These are phyloP conservation scores for Neonectria neomacrospora DNA, from an alignment of 2,329 filamentous ascomycete genomes.

Conservation along the genomic window DNA sequence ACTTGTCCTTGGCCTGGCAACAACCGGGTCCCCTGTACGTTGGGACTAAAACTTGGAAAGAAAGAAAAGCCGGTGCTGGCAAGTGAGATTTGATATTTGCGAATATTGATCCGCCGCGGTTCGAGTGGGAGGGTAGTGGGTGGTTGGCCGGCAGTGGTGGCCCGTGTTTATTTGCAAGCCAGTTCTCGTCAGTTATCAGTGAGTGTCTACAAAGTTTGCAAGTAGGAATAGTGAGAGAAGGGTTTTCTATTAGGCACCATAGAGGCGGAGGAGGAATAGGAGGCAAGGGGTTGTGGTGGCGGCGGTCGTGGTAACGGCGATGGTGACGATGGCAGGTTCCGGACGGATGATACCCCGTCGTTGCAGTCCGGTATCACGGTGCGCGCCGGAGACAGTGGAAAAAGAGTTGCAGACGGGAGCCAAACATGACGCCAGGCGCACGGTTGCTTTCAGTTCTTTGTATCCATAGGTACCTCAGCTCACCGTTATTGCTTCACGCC, in stretches of 20 bases:
- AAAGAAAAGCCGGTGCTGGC: slow-evolving; percentile 28
- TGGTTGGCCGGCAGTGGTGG: too few species aligned
- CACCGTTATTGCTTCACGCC: not conserved
- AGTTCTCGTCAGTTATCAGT: not conserved
- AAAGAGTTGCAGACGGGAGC: slow-evolving; percentile 3
- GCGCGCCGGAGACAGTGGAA: slow-evolving; percentile 11
- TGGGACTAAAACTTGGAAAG: slow-evolving; percentile 17
- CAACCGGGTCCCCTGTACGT: slow-evolving; percentile 22
- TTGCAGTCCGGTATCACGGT: slow-evolving; percentile 14
- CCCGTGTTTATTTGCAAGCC: not conserved
- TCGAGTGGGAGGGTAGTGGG: not conserved
- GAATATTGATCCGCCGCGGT: slow-evolving; percentile 28
- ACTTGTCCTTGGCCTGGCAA: slow-evolving; percentile 25
- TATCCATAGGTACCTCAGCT: not conserved
- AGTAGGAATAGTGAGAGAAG: too few species aligned
- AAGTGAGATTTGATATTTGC: slow-evolving; percentile 37
- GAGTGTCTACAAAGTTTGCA: not conserved
- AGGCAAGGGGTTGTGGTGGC: not conserved
- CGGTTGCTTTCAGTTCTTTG: slow-evolving; percentile 1
- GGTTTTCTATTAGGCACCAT: not conserved
- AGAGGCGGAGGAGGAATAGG: not conserved
- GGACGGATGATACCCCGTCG: slow-evolving; percentile 7
- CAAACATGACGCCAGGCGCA: slow-evolving; percentile 19
- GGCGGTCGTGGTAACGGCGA: not conserved
- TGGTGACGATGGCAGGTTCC: slow-evolving; percentile 10